phyloP scores from a whole-genome alignment of 2,329 filamentous ascomycete species.

The Talaromyces sp. region DNA sequence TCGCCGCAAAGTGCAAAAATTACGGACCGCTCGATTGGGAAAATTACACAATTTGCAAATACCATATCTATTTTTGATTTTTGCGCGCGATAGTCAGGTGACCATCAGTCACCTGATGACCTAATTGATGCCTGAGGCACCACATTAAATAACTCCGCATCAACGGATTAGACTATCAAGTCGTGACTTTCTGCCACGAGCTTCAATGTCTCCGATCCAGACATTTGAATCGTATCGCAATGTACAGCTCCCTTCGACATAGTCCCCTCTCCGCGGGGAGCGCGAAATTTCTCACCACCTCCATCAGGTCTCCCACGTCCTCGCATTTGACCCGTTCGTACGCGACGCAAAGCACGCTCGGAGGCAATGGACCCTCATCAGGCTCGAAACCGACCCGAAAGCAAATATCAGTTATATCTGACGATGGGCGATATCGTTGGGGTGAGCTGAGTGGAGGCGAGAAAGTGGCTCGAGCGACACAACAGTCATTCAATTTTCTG shows the following conservation, averaged over 20 bases:
- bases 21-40: background rate
- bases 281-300: background rate
- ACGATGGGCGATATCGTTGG: slow-evolving; percentile 80
- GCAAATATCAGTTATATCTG: slow-evolving; percentile 76
- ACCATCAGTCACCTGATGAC: background rate
- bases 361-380: slow-evolving; percentile 23
- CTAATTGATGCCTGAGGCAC: background rate
- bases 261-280: slow-evolving; percentile 8
- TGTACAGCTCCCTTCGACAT: slow-evolving; percentile 21
- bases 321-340: slow-evolving; percentile 42
- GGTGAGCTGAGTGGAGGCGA: slow-evolving; percentile 66
- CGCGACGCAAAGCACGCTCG: slow-evolving; percentile 52
- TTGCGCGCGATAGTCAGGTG: background rate
- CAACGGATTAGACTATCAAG: background rate
- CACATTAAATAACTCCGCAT: background rate
- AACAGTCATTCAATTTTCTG: slow-evolving; percentile 84
- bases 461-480: slow-evolving; percentile 77
- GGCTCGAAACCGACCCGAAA: slow-evolving; percentile 51
- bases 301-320: slow-evolving; percentile 2
- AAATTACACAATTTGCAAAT: background rate
- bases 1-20: background rate
- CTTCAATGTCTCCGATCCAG: slow-evolving; percentile 14
- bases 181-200: background rate
- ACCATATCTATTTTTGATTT: background rate
- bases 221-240: slow-evolving; percentile 14